Evolutionary conservation across 2,329 filamentous ascomycete genomes (phyloP).

Genomic region (Drechslera avenae): DNA sequence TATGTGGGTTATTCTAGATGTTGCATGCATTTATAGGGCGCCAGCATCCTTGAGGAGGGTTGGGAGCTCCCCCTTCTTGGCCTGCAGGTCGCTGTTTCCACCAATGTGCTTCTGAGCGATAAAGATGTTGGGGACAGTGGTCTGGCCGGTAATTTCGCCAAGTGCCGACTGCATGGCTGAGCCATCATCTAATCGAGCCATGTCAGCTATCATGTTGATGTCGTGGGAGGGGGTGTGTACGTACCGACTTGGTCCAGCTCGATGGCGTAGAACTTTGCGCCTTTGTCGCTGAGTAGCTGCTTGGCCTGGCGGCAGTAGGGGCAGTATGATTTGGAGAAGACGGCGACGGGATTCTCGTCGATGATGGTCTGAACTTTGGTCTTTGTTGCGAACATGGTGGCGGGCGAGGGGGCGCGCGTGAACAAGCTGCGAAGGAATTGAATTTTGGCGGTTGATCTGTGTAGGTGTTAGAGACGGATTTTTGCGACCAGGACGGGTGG

Average conservation of each 20-base stretch:
- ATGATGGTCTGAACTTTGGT: conserved; percentile 85
- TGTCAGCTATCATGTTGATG: background rate
- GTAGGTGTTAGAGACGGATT: conserved; percentile 1
- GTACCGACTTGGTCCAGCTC: conserved; percentile 86
- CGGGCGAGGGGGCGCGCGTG: conserved; percentile 61
- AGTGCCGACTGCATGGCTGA: conserved; percentile 82
- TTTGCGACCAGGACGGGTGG: background rate
- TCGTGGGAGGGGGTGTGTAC: conserved; percentile 46
- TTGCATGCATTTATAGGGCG: conserved; percentile 58
- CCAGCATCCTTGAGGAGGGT: conserved; percentile 66
- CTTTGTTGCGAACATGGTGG: conserved; percentile 81
- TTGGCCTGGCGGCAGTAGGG: conserved; percentile 88
- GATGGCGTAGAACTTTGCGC: conserved; percentile 73
- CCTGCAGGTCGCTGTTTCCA: conserved; percentile 88
- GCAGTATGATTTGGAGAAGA: conserved; percentile 98
- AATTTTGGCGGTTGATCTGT: conserved; percentile 55
- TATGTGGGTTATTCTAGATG: no score
- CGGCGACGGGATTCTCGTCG: conserved; percentile 84
- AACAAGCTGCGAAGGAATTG: conserved; percentile 77
- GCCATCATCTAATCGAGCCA: conserved; percentile 70
- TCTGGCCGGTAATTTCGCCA: conserved; percentile 77
- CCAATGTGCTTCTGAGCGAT: conserved; percentile 91
- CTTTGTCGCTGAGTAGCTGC: conserved; percentile 69
- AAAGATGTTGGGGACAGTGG: conserved; percentile 94
- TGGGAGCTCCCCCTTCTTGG: conserved; percentile 67